Base-by-base conservation (phyloP, 2,329 filamentous ascomycete genomes). In the Colletotrichum navitas region DNA sequence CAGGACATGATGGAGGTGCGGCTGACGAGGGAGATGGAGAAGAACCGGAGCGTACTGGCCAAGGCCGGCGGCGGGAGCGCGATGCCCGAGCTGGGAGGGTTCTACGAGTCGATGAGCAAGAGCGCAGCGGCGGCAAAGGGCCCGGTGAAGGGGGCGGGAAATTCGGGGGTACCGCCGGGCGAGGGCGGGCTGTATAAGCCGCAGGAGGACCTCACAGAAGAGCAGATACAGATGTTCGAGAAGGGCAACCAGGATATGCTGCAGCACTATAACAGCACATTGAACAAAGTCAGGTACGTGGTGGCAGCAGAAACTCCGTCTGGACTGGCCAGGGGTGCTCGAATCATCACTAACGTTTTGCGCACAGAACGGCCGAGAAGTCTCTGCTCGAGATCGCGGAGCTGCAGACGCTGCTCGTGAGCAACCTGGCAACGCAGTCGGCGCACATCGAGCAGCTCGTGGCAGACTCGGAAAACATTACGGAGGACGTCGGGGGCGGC, bases 201-300 rank as follows among this genome's bases (percentile, higher is more conserved):
- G 12, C 68, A 45, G 52, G 82, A 89, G 52, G 88, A 91, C 73
- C 84, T 98, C 73, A 94, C 92, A 24, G 87, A 91, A 29, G 94
- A 98, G 79, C 95, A 98, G 81, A 85, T 96, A 63, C 95, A 98
- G 80, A 89, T 97, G 79, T 98, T 99, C 83, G 95, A 95, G 76
- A 89, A 94, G 81, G 95, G 97, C 79, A 98, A 98, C 79, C 91
- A 94, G 81, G 91, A 94, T 74, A 94, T 99, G 91, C 87, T 98
- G 76, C 93, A 93, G 81, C 93, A 97, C 81, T 97, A 97, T 81
- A 94, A 98, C 81, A 94, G 93, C 82, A 94, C 93, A n/a, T 85
- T 98, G 79, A 92, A 95, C 81, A 96, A 98, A 87, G 94, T 98
- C 75, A 93, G 92, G 93, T 97, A 88, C 66, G 93, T 87, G 26